Percentiles rank a stretch among this genome's conserved stretches.
Conservation (phyloP, 2,329 filamentous ascomycete genomes). For the Trichoderma sp. region DNA sequence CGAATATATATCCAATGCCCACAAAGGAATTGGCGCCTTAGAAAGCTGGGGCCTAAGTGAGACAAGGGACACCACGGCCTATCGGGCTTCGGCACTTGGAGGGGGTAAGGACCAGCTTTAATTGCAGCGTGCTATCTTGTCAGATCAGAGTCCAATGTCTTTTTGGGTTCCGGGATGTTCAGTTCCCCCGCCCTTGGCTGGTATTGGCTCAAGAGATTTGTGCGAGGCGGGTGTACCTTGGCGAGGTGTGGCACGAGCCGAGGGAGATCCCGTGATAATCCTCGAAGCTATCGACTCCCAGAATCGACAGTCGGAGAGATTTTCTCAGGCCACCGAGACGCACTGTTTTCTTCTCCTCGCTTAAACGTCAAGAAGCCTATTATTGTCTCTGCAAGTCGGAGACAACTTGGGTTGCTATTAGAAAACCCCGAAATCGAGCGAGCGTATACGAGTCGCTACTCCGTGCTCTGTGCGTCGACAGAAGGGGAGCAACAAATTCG, state of each 20-base stretch:
- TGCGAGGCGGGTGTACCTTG: slow-evolving; percentile 17
- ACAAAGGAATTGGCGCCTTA: slow-evolving; percentile 8
- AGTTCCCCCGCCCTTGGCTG: slow-evolving; percentile 14
- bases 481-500: slow-evolving; percentile 5
- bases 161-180: background rate
- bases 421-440: background rate
- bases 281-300: slow-evolving; percentile 11
- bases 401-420: background rate
- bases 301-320: slow-evolving; percentile 14
- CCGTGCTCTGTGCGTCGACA: background rate
- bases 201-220: slow-evolving; percentile 3
- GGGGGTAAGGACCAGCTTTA: slow-evolving; percentile 1
- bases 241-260: slow-evolving; percentile 13
- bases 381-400: background rate
- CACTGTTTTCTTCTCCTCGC: background rate
- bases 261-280: slow-evolving; percentile 16
- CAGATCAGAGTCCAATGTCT: slow-evolving; percentile 4
- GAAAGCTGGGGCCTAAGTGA: background rate
- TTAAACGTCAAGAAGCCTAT: background rate
- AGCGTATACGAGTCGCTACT: background rate
- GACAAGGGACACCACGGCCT: background rate
- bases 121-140: slow-evolving; percentile 7
- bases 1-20: slow-evolving; percentile 2
- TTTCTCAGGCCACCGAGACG: background rate
- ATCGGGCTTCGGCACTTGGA: slow-evolving; percentile 2